A percentile compares a stretch with the other conserved stretches of the same genome.
Conservation (phyloP, 73 alveolate species). For the Symbiodinium natans region DNA sequence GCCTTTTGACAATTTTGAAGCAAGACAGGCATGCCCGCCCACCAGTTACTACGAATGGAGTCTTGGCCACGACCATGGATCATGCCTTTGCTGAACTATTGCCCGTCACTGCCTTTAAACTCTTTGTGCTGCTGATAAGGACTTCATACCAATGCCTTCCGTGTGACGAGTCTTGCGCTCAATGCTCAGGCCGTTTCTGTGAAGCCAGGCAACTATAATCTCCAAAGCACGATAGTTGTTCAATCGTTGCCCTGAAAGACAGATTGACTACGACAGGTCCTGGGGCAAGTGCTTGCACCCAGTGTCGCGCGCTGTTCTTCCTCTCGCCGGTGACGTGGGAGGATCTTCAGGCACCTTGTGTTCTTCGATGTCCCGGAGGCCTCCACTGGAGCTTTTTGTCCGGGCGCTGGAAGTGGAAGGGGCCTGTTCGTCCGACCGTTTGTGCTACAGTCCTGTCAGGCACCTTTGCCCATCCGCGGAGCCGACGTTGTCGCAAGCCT, state of each 20-base stretch:
- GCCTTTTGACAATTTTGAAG: no score
- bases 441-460: neutral
- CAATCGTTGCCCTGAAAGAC: no score
- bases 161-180: conserved; percentile 55
- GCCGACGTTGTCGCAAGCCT: conserved; percentile 70
- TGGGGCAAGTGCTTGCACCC: conserved; percentile 46
- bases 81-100: no score
- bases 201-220: neutral
- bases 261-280: no score
- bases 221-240: no score
- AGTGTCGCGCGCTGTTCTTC: conserved; percentile 49
- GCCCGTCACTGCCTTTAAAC: neutral
- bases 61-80: conserved; percentile 13
- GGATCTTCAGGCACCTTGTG: conserved; percentile 46
- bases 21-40: conserved; percentile 46
- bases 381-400: neutral
- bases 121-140: neutral
- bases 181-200: conserved; percentile 37
- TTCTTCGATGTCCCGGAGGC: conserved; percentile 48
- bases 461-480: conserved; percentile 60
- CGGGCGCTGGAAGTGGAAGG: neutral
- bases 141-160: conserved; percentile 62
- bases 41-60: conserved; percentile 52
- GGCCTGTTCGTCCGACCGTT: neutral
- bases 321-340: conserved; percentile 15